These are phyloP conservation scores for Linnemannia zychae DNA, from an alignment of 192 early-diverging fungal genomes.

Conservation along the genomic window DNA sequence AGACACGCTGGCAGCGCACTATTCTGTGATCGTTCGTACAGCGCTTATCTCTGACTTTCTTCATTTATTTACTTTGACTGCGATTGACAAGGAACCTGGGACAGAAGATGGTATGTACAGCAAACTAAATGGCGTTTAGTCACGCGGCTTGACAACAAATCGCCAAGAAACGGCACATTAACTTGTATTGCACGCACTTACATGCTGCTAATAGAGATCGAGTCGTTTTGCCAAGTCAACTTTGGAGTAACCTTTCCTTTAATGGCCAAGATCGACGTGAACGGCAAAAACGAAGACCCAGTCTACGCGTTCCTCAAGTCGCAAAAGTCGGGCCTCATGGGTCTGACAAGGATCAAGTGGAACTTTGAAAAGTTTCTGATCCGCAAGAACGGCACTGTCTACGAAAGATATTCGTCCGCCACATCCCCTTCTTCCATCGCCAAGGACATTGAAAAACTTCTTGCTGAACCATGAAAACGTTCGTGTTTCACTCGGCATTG, in stretches of 20 bases:
- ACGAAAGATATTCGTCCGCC: constrained; percentile 74
- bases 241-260: constrained; percentile 92
- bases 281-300: constrained; percentile 72
- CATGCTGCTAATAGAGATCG: constrained; percentile 57
- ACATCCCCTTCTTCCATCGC: constrained; percentile 73
- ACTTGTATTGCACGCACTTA: not conserved
- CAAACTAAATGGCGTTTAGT: not conserved
- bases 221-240: constrained; percentile 73
- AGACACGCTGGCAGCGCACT: no score
- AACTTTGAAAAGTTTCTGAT: constrained; percentile 91
- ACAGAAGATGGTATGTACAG: constrained; percentile 53
- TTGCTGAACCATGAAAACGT: constrained; percentile 41
- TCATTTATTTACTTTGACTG: not conserved
- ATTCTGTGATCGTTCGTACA: not conserved
- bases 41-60: not conserved
- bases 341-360: constrained; percentile 78
- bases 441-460: constrained; percentile 66
- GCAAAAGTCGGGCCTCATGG: constrained; percentile 64
- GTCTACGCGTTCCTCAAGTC: constrained; percentile 75
- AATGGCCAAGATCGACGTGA: constrained; percentile 89
- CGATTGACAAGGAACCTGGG: constrained; percentile 59
- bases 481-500: no score
- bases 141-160: not conserved
- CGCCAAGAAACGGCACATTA: no score
- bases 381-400: constrained; percentile 66